Percentiles rank a stretch among this genome's conserved stretches.
These are phyloP conservation scores for Cymodocea nodosa DNA, from an alignment of 116 monocot genomes.

Conservation along the genomic window DNA sequence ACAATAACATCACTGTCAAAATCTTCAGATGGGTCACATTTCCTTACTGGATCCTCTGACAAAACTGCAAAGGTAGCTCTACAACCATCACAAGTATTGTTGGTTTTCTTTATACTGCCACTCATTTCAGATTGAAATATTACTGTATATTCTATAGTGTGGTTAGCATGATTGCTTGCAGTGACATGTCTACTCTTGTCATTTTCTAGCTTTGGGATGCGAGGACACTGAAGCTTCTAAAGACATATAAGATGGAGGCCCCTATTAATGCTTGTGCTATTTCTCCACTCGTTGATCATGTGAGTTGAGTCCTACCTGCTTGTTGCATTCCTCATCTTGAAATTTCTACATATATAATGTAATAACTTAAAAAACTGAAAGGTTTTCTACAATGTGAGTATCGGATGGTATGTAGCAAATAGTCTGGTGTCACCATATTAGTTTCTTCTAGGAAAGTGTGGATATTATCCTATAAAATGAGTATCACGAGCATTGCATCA, in stretches of 20 bases:
- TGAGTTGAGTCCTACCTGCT: slow-evolving; percentile 11
- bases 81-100: neutral
- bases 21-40: slow-evolving; percentile 85
- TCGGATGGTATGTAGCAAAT: too few relatives aligned
- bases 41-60: slow-evolving; percentile 81
- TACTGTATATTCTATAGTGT: too few relatives aligned
- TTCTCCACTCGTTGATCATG: slow-evolving; percentile 96
- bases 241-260: slow-evolving; percentile 67
- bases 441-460: too few relatives aligned
- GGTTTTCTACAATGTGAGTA: too few relatives aligned
- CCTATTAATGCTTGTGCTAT: slow-evolving; percentile 90
- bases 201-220: slow-evolving; percentile 74
- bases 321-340: neutral
- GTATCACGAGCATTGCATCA: too few relatives aligned
- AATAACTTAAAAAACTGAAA: too few relatives aligned
- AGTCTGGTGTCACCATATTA: too few relatives aligned
- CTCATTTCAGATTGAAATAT: too few relatives aligned
- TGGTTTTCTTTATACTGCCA: too few relatives aligned
- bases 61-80: slow-evolving; percentile 75
- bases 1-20: slow-evolving; percentile 65
- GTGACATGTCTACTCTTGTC: neutral
- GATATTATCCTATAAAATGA: too few relatives aligned
- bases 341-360: too few relatives aligned
- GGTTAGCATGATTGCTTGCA: too few relatives aligned
- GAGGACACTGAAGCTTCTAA: slow-evolving; percentile 71